Percentiles rank a stretch among this genome's conserved stretches.
Evolutionary conservation across 495 filamentous ascomycete species (phyloP).

Genomic region (Podospora fimiseda): DNA sequence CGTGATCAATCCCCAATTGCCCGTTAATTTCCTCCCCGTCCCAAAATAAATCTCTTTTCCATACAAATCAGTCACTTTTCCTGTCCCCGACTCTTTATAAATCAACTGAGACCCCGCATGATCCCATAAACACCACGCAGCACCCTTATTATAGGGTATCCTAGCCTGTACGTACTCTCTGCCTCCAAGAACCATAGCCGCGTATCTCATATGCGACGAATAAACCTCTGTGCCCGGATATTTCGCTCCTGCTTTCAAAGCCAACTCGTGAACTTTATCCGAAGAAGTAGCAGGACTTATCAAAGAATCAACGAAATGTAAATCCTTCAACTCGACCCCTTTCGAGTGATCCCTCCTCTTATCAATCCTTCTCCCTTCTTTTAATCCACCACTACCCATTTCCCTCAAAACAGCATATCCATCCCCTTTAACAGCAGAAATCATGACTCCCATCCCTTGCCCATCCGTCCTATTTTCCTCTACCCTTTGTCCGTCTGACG

Average conservation of each 20-base stretch:
- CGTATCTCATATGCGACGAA: constrained; percentile 55
- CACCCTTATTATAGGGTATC: constrained; percentile 10
- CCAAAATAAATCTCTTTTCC: constrained; percentile 37
- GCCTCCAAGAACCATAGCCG: constrained; percentile 46
- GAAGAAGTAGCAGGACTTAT: constrained; percentile 36
- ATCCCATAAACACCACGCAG: constrained; percentile 47
- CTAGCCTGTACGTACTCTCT: constrained; percentile 19
- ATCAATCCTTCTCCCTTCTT: constrained; percentile 23
- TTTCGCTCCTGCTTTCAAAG: constrained; percentile 31
- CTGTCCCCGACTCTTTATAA: constrained; percentile 47
- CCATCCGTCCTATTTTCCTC: constrained; percentile 45
- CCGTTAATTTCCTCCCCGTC: constrained; percentile 26
- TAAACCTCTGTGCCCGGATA: constrained; percentile 50
- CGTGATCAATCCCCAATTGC: constrained; percentile 24
- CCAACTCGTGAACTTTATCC: constrained; percentile 38
- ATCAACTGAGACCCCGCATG: constrained; percentile 56
- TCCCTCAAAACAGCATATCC: constrained; percentile 40
- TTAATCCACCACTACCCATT: constrained; percentile 34
- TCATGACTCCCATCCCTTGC: constrained; percentile 45
- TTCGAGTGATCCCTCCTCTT: not conserved
- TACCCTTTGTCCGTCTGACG: constrained; percentile 21
- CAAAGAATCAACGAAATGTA: constrained; percentile 45
- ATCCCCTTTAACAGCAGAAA: constrained; percentile 47
- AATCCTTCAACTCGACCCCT: constrained; percentile 24
- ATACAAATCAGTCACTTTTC: constrained; percentile 48